Percentiles rank a stretch among this genome's conserved stretches.
phyloP scores from a whole-genome alignment of 2,329 filamentous ascomycete genomes.

The Chaetomium sp. region DNA sequence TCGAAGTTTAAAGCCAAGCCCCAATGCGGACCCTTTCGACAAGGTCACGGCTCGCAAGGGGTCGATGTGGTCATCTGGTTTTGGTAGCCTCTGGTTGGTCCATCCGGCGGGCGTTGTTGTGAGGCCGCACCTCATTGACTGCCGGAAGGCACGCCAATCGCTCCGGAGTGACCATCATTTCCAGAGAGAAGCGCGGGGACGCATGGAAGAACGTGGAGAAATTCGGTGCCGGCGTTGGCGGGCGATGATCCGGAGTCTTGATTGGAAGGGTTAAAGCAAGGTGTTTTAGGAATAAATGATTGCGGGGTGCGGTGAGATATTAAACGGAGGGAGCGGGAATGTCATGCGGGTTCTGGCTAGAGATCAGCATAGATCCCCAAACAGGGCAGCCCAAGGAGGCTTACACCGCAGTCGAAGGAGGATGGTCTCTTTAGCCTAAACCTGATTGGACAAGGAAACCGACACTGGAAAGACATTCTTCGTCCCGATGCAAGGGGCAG shows the following conservation, averaged over 20 bases:
- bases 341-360: constrained; percentile 19
- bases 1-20: constrained; percentile 1
- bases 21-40: neutral
- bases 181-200: constrained; percentile 14
- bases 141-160: constrained; percentile 22
- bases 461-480: neutral
- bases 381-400: constrained; percentile 25
- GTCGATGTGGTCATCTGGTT: constrained; percentile 25
- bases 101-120: neutral
- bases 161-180: constrained; percentile 12
- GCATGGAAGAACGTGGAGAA: constrained; percentile 23
- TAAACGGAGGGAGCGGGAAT: constrained; percentile 31
- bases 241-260: constrained; percentile 22
- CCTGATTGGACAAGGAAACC: constrained; percentile 14
- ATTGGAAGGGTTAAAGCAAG: constrained; percentile 35
- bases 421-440: constrained; percentile 31
- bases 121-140: constrained; percentile 1
- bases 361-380: constrained; percentile 28
- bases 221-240: constrained; percentile 14
- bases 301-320: constrained; percentile 28
- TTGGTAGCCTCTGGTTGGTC: constrained; percentile 27
- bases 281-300: constrained; percentile 31
- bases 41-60: neutral
- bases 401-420: constrained; percentile 23
- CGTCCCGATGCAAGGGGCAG: constrained; percentile 11